A percentile compares a stretch with the other conserved stretches of the same genome.
Conservation (phyloP, 1,139 yeast genomes). For the Lodderomyces jiufengensis region DNA sequence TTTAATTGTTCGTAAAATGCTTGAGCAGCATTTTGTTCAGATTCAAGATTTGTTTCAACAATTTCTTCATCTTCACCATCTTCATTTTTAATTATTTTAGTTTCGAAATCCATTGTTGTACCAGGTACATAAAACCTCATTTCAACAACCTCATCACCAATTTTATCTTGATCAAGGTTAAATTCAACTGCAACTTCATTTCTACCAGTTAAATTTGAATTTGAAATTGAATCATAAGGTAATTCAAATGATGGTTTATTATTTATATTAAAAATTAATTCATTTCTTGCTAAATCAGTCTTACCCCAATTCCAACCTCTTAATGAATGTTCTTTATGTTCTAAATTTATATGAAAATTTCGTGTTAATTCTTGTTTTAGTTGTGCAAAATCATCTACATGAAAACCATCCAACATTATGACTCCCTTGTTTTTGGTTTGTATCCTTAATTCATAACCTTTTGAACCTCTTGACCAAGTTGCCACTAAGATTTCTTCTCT, state of each 20-base stretch:
- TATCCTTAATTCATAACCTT: constrained; percentile 85
- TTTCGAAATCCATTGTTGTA: constrained; percentile 49
- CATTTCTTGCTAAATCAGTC: constrained; percentile 88
- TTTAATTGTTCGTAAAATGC: constrained; percentile 86
- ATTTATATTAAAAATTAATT: constrained; percentile 78
- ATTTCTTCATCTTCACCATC: constrained; percentile 38
- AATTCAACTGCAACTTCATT: constrained; percentile 92
- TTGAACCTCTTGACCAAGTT: constrained; percentile 89
- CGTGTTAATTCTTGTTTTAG: constrained; percentile 82
- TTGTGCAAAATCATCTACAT: constrained; percentile 71
- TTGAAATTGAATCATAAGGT: constrained; percentile 75
- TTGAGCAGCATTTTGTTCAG: constrained; percentile 72
- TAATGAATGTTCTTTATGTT: constrained; percentile 82
- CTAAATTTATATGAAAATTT: constrained; percentile 68
- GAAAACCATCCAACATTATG: constrained; percentile 88
- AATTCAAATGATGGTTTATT: constrained; percentile 90
- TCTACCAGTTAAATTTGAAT: constrained; percentile 89
- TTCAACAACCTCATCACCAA: constrained; percentile 95
- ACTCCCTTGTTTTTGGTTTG: constrained; percentile 89
- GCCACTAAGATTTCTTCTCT: constrained; percentile 77
- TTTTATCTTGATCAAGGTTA: constrained; percentile 53
- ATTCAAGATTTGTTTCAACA: constrained; percentile 42
- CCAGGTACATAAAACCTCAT: constrained; percentile 94
- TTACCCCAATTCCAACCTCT: constrained; percentile 99
- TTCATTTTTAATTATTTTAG: constrained; percentile 36